Conservation (phyloP, 208 protist species). For the Polymyxa betae region DNA sequence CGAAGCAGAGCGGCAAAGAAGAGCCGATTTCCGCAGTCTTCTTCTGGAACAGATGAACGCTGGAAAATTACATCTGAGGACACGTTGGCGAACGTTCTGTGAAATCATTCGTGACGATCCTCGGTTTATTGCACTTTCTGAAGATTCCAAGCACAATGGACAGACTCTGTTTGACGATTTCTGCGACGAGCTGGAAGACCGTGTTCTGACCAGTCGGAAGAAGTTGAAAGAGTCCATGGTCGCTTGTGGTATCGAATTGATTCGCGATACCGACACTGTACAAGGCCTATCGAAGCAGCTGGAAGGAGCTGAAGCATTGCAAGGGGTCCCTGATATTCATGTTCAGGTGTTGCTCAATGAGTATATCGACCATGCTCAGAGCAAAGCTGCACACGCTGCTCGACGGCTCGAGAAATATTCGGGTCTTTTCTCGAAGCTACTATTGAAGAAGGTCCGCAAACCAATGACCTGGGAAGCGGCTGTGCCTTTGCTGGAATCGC, state of each 20-base stretch:
- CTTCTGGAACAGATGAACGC: neutral
- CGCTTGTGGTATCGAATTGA: neutral
- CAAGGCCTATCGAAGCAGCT: neutral
- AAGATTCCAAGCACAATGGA: constrained; percentile 9
- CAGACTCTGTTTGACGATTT: constrained; percentile 48
- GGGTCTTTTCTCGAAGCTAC: neutral
- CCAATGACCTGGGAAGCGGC: neutral
- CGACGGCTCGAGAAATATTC: constrained; percentile 16
- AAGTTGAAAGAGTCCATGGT: constrained; percentile 24
- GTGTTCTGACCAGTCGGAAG: constrained; percentile 21
- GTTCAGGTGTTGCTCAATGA: neutral
- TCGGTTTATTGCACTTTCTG: constrained; percentile 30
- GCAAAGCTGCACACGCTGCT: neutral
- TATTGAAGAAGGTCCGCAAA: constrained; percentile 21
- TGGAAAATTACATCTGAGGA: constrained; percentile 4
- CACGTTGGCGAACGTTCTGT: neutral
- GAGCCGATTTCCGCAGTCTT: constrained; percentile 26
- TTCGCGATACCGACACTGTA: constrained; percentile 1
- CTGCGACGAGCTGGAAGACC: constrained; percentile 45
- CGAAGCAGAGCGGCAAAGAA: neutral
- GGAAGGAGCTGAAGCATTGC: constrained; percentile 11
- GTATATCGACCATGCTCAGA: constrained; percentile 49
- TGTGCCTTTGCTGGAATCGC: neutral
- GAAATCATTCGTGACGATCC: constrained; percentile 35
- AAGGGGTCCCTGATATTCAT: constrained; percentile 50